phyloP scores from a whole-genome alignment of 768 basidiomycete species.

The Pluteus cervinus region DNA sequence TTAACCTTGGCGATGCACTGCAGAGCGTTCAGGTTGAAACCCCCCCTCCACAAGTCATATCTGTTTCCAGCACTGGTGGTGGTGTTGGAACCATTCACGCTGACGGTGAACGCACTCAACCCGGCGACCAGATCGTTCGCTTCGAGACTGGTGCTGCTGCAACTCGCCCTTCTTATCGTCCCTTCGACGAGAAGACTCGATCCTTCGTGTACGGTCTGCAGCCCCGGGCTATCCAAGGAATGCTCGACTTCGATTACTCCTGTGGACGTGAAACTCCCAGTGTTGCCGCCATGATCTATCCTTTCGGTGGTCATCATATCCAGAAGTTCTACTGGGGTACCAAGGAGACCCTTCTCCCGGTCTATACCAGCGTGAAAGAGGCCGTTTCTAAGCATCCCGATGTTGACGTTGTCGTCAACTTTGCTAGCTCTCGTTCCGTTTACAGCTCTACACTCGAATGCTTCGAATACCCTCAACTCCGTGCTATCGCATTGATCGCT shows the following conservation, averaged over 20 bases:
- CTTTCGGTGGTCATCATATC: conserved; percentile 99
- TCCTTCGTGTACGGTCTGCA: conserved; percentile 98
- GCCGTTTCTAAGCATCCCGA: conserved; percentile 94
- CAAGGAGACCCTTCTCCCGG: conserved; percentile 95
- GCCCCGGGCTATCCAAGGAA: conserved; percentile 96
- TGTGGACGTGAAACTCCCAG: conserved; percentile 88
- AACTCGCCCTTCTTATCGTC: conserved; percentile 74
- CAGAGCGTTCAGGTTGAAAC: conserved; percentile 32
- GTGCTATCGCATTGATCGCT: conserved; percentile 85
- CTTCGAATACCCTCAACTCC: conserved; percentile 53
- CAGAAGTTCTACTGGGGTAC: conserved; percentile 99
- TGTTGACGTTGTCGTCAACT: conserved; percentile 98
- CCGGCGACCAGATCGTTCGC: conserved; percentile 84
- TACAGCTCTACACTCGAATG: conserved; percentile 94
- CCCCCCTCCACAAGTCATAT: conserved; percentile 30
- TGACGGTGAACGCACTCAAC: conserved; percentile 75
- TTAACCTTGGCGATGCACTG: conserved; percentile 19
- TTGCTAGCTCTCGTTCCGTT: conserved; percentile 89
- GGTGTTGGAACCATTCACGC: conserved; percentile 69
- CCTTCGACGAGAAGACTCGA: conserved; percentile 91
- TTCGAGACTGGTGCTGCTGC: conserved; percentile 54
- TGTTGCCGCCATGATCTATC: conserved; percentile 99
- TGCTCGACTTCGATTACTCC: conserved; percentile 98
- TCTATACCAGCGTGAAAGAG: conserved; percentile 89
- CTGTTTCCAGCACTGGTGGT: conserved; percentile 33